These are phyloP conservation scores for Jatropha multifida DNA, from an alignment of 441 rosid genomes.

Conservation along the genomic window DNA sequence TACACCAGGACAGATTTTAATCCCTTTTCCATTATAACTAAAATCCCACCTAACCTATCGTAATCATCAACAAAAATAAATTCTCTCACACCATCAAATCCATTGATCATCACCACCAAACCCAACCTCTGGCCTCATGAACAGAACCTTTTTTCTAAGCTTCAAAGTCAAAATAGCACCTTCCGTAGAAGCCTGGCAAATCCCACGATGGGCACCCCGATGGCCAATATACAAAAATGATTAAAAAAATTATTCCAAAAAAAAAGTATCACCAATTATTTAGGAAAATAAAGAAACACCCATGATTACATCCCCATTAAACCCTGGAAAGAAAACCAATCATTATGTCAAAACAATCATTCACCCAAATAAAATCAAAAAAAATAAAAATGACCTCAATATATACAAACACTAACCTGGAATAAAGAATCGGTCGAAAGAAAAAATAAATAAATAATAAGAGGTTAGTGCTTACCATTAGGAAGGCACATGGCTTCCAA, in stretches of 20 bases:
- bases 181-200: constrained; percentile 55
- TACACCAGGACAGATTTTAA: constrained; percentile 27
- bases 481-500: constrained; percentile 22
- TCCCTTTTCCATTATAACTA: constrained; percentile 30
- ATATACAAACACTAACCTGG: background rate
- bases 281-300: constrained; percentile 26
- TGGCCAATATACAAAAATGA: constrained; percentile 31
- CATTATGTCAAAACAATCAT: constrained; percentile 25
- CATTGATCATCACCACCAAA: constrained; percentile 18
- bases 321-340: constrained; percentile 15
- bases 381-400: background rate
- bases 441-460: background rate
- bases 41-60: constrained; percentile 27
- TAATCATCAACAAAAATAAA: constrained; percentile 3
- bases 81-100: constrained; percentile 19
- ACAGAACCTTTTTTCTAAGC: constrained; percentile 15
- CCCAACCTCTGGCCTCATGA: constrained; percentile 22
- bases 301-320: constrained; percentile 32
- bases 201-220: constrained; percentile 29
- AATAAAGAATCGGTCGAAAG: background rate
- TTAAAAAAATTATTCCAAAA: constrained; percentile 15
- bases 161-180: constrained; percentile 51
- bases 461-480: constrained; percentile 21
- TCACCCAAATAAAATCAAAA: constrained; percentile 5
- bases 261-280: constrained; percentile 15